Percentiles rank a stretch among this genome's conserved stretches.
Conservation (phyloP, 345 rosid genomes). For the Ceriops tagal region DNA sequence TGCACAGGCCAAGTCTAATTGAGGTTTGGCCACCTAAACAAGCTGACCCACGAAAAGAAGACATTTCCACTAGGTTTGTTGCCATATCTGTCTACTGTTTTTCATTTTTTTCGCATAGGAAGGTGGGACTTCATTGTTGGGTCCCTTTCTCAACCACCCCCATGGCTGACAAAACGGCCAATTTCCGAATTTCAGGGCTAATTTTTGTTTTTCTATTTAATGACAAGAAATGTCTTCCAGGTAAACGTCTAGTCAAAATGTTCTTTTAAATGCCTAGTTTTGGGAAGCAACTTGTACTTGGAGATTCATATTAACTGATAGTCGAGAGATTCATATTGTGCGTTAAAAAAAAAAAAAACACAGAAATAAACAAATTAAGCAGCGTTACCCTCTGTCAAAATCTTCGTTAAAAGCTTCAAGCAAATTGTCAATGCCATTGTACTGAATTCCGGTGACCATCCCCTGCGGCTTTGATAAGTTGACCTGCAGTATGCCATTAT, state of each 20-base stretch:
- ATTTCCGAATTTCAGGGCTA: background rate
- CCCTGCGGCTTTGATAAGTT: conserved; percentile 14
- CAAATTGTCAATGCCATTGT: conserved; percentile 20
- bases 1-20: no score
- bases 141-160: background rate
- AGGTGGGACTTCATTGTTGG: background rate
- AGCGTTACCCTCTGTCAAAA: conserved; percentile 18
- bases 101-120: background rate
- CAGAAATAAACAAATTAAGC: background rate
- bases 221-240: no score
- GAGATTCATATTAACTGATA: no score
- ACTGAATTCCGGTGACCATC: conserved; percentile 20
- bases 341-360: no score
- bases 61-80: background rate
- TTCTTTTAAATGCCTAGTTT: no score
- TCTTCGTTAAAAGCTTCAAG: conserved; percentile 14
- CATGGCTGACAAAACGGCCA: background rate
- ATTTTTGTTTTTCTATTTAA: no score
- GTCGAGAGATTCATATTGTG: no score
- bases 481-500: conserved; percentile 20
- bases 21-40: background rate
- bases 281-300: no score
- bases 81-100: background rate
- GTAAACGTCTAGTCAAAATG: no score
- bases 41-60: background rate